Evolutionary conservation across 1,284 basidiomycete species (phyloP), one percentile per base, ranked within the genome.

Genomic region (Meira miltonrushii): DNA sequence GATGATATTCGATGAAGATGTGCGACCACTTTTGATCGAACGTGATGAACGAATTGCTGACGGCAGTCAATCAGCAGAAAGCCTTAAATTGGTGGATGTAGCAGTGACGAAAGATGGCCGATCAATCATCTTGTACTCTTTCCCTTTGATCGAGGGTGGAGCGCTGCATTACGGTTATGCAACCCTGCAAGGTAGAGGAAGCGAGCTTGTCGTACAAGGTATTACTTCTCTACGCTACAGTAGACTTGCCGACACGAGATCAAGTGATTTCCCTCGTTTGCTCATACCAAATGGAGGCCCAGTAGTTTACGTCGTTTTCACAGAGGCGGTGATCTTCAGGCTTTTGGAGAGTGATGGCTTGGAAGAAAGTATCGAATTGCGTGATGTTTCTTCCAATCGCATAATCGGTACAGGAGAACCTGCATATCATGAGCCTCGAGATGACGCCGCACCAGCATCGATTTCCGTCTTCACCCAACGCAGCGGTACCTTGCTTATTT

Each of bases 321-420:
- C 64, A 28, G 64, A 71, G 28, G 64, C 69, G 12, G 59, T 77
- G 11, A 54, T 72, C n/a, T 57, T 61, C n/a, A 61, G 68, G 41
- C 54, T 73, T 53, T 51, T 64, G 38, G 15, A 53, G 1, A 60
- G 60, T 7, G 59, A 60, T 37, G 61, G 65, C 17, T 77, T 79
- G 38, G 78, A 80, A 44, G 79, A 80, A 50, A 59, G 67, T 11
- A 65, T 80, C 55, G 64, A 68, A 15, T 73, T 80, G 44, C 74
- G 75, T 49, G 62, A 72, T 46, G 67, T 67, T 52, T 65, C 61
- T 25, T 62, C 68, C 52, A 69, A 74, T 53, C 69, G 78, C 8
- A 69, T 80, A 61, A 53, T 80, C 17, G 78, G 79, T 39, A 46
- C 60, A 46, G 72, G 55, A 33, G 61, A 59, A 50, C 28, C 28